Evolutionary conservation across 495 filamentous ascomycete genomes (phyloP).

Genomic region (Aspergillus coremiiformis): DNA sequence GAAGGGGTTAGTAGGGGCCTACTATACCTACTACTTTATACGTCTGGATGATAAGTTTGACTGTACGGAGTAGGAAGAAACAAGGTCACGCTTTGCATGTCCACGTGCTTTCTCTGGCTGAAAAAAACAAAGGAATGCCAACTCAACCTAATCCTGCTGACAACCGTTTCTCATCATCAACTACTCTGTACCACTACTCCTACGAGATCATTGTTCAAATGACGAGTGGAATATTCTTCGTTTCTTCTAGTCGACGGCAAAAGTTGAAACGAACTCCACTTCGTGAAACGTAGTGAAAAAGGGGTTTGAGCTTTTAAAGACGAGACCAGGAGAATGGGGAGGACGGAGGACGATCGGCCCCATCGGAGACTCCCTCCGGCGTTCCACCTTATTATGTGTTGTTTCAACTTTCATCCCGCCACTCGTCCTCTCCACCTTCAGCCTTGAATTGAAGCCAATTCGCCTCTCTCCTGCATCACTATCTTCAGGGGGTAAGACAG

Average conservation of each 20-base stretch:
- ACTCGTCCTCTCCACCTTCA: slow-evolving; percentile 5
- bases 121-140: too few species aligned
- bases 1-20: too few species aligned
- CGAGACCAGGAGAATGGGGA: background rate
- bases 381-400: background rate
- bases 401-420: slow-evolving; percentile 21
- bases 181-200: too few species aligned
- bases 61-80: too few species aligned
- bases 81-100: background rate
- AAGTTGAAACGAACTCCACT: slow-evolving; percentile 13
- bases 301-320: background rate
- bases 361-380: background rate
- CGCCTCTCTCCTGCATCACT: background rate
- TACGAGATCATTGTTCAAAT: background rate
- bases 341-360: slow-evolving; percentile 1
- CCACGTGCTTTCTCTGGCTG: background rate
- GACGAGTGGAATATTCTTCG: slow-evolving; percentile 20
- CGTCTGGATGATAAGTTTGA: too few species aligned
- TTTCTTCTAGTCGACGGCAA: slow-evolving; percentile 18
- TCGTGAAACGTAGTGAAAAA: slow-evolving; percentile 10
- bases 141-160: background rate
- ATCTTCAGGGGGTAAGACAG: background rate
- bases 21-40: too few species aligned
- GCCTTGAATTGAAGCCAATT: slow-evolving; percentile 1
- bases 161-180: too few species aligned